These are phyloP conservation scores for Naumovozyma baii DNA, from an alignment of 805 yeast species.

Conservation along the genomic window DNA sequence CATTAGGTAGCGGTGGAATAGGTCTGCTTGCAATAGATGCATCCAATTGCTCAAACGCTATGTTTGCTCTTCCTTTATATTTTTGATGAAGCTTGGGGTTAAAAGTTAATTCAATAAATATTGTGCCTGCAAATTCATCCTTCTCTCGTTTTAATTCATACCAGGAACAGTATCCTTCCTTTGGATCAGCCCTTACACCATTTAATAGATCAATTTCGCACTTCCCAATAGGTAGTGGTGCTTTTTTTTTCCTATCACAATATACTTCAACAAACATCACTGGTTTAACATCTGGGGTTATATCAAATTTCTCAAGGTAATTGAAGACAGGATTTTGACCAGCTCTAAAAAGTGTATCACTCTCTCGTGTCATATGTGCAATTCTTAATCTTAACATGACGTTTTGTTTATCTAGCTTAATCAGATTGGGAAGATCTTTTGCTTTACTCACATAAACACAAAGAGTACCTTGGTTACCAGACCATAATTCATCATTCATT, in stretches of 20 bases:
- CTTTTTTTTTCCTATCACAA: constrained; percentile 68
- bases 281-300: constrained; percentile 56
- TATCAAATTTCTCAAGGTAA: constrained; percentile 57
- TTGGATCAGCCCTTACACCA: constrained; percentile 54
- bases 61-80: constrained; percentile 5
- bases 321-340: constrained; percentile 94
- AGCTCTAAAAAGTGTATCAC: constrained; percentile 71
- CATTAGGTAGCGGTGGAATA: constrained; percentile 28
- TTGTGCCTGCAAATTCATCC: constrained; percentile 74
- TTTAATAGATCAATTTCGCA: constrained; percentile 67
- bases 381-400: constrained; percentile 81
- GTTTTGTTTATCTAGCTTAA: constrained; percentile 84
- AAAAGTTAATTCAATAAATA: constrained; percentile 86
- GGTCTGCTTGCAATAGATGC: constrained; percentile 24
- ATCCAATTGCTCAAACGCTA: constrained; percentile 15
- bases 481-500: constrained; percentile 26
- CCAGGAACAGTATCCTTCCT: constrained; percentile 83
- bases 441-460: constrained; percentile 74
- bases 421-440: constrained; percentile 74
- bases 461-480: constrained; percentile 40
- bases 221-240: constrained; percentile 82
- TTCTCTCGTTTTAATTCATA: constrained; percentile 51
- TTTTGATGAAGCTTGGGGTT: constrained; percentile 41
- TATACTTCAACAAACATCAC: constrained; percentile 55
- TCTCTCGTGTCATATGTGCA: constrained; percentile 71